A percentile compares a stretch with the other conserved stretches of the same genome.
Evolutionary conservation across 2,329 filamentous ascomycete species (phyloP).

Genomic region (Colletotrichum magnum): DNA sequence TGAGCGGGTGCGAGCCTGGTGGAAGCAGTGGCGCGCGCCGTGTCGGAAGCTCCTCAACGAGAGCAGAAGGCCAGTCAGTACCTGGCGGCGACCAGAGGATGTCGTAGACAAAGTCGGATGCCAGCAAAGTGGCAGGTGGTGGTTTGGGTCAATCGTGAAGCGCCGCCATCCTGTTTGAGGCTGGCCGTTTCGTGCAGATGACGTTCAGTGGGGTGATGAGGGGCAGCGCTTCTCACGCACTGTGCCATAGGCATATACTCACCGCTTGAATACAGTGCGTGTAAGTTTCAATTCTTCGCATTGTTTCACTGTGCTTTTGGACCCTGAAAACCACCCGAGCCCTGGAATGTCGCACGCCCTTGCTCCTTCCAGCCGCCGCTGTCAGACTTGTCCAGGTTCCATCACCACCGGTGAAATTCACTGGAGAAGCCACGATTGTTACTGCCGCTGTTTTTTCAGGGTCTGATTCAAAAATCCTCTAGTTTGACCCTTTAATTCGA

Average conservation of each 20-base stretch:
- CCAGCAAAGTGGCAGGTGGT: background rate
- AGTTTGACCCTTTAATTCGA: too few species aligned
- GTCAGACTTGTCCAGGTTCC: too few species aligned
- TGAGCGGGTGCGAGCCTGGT: background rate
- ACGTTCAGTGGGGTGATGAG: conserved; percentile 41
- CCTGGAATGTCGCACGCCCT: background rate
- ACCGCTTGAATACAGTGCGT: background rate
- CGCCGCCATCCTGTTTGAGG: conserved; percentile 27
- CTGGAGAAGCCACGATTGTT: too few species aligned
- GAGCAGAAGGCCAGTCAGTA: background rate
- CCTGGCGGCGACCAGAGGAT: background rate
- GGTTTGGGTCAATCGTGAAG: background rate
- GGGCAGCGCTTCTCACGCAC: conserved; percentile 19
- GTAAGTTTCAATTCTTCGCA: background rate
- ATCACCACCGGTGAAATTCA: too few species aligned
- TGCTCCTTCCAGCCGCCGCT: background rate
- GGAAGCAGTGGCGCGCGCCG: background rate
- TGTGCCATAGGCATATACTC: background rate
- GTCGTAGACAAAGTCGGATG: conserved; percentile 6
- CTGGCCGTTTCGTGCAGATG: conserved; percentile 28
- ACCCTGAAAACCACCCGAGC: conserved; percentile 9
- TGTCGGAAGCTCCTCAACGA: background rate
- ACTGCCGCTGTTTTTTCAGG: too few species aligned
- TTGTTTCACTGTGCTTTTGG: background rate
- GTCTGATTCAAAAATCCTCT: too few species aligned